These are phyloP conservation scores for Porcisia hertigi DNA, from an alignment of 208 protist species.

Conservation along the genomic window DNA sequence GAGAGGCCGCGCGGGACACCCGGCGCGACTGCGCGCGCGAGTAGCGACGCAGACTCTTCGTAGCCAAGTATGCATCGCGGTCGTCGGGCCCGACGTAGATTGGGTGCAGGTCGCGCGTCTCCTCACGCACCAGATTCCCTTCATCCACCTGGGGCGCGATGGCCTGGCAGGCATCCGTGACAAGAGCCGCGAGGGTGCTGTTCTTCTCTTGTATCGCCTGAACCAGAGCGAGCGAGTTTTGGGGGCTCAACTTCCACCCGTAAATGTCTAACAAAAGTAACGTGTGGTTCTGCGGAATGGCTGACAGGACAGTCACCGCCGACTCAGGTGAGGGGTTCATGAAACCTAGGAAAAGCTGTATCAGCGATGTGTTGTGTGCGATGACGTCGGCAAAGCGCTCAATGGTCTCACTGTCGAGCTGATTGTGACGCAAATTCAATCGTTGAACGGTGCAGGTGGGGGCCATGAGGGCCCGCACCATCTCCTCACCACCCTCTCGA, in stretches of 20 bases:
- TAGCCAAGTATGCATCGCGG: slow-evolving; percentile 83
- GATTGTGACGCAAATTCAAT: slow-evolving; percentile 86
- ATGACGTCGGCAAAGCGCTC: slow-evolving; percentile 69
- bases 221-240: slow-evolving; percentile 38
- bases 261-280: slow-evolving; percentile 85
- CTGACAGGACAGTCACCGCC: slow-evolving; percentile 52
- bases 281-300: slow-evolving; percentile 59
- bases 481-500: slow-evolving; percentile 57
- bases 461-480: slow-evolving; percentile 58
- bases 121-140: slow-evolving; percentile 64
- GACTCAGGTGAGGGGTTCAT: slow-evolving; percentile 80
- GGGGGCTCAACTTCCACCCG: slow-evolving; percentile 73
- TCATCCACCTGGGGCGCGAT: slow-evolving; percentile 61
- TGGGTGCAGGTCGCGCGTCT: slow-evolving; percentile 52
- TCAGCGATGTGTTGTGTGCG: slow-evolving; percentile 70
- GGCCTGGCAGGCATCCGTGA: slow-evolving; percentile 75
- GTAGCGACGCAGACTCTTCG: slow-evolving; percentile 76
- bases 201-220: slow-evolving; percentile 56
- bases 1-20: slow-evolving; percentile 44
- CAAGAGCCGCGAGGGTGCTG: slow-evolving; percentile 60
- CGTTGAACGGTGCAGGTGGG: slow-evolving; percentile 76
- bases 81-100: slow-evolving; percentile 87
- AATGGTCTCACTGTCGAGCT: slow-evolving; percentile 77
- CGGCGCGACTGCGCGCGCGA: slow-evolving; percentile 79
- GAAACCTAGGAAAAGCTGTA: slow-evolving; percentile 91